phyloP scores from a whole-genome alignment of 1,284 basidiomycete genomes.

The Sporisorium iseilematis-ciliati region DNA sequence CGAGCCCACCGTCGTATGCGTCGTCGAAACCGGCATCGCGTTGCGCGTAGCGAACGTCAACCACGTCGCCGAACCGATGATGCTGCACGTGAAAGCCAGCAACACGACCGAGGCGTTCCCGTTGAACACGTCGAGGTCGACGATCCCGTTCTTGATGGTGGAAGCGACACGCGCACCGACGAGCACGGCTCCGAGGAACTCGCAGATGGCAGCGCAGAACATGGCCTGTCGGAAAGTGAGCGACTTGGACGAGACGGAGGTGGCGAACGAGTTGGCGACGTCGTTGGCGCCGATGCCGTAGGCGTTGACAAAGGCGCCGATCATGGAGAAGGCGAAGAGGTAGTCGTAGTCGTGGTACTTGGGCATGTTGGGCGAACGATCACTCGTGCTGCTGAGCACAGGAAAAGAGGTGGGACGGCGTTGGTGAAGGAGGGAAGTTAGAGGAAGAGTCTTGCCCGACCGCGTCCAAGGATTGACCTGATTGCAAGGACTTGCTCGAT shows the following conservation, averaged over 20 bases:
- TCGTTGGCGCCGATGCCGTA: slow-evolving; percentile 58
- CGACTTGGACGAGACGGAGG: slow-evolving; percentile 49
- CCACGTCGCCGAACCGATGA: slow-evolving; percentile 47
- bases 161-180: slow-evolving; percentile 48
- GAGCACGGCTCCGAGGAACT: slow-evolving; percentile 53
- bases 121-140: slow-evolving; percentile 41
- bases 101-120: slow-evolving; percentile 39
- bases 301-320: slow-evolving; percentile 45
- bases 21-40: slow-evolving; percentile 54
- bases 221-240: slow-evolving; percentile 49
- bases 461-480: slow-evolving; percentile 9
- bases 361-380: slow-evolving; percentile 20
- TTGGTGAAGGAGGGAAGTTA: not conserved
- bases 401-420: not conserved
- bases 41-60: slow-evolving; percentile 47
- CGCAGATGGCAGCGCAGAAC: slow-evolving; percentile 41
- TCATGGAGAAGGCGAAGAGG: slow-evolving; percentile 49
- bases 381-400: not conserved
- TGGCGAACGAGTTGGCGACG: slow-evolving; percentile 58
- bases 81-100: slow-evolving; percentile 54
- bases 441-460: not conserved
- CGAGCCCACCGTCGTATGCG: slow-evolving; percentile 50
- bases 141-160: slow-evolving; percentile 56
- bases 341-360: slow-evolving; percentile 51
- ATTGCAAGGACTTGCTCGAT: not conserved